These are phyloP conservation scores for Pogostemon cablin DNA, from an alignment of 257 asterid species.

Conservation along the genomic window DNA sequence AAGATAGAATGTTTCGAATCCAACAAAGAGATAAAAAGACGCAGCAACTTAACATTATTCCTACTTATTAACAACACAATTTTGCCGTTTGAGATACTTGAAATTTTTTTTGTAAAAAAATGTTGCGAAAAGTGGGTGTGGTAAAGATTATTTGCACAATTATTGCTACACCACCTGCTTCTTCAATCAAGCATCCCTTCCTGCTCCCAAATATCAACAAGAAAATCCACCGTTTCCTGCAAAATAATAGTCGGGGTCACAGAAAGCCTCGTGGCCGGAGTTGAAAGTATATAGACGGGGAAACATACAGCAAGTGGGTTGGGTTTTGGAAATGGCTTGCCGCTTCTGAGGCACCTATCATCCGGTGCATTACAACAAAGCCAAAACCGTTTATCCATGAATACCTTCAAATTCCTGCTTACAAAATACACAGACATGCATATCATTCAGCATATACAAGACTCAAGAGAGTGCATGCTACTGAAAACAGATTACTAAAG, in stretches of 20 bases:
- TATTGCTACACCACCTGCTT: not conserved
- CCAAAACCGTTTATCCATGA: constrained; percentile 42
- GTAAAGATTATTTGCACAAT: not conserved
- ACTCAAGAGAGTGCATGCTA: not conserved
- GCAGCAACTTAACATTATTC: constrained; percentile 12
- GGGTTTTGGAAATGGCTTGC: constrained; percentile 59
- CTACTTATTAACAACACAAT: constrained; percentile 22
- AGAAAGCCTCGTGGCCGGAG: not conserved
- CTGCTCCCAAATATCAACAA: constrained; percentile 48
- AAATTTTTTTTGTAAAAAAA: not conserved
- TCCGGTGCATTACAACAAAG: constrained; percentile 55
- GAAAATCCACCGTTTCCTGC: constrained; percentile 50
- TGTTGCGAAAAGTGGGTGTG: not conserved
- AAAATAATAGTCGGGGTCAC: constrained; percentile 16
- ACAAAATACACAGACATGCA: not conserved
- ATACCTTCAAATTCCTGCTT: constrained; percentile 37
- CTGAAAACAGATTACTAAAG: not conserved
- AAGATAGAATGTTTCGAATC: not conserved
- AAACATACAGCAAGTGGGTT: constrained; percentile 61
- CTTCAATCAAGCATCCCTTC: constrained; percentile 40
- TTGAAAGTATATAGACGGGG: not conserved
- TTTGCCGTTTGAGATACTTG: not conserved
- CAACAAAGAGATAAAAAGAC: not conserved
- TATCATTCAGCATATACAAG: not conserved
- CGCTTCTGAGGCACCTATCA: constrained; percentile 43